Conservation (phyloP, 352 stramenopile species). For the Phytophthora hybrid region DNA sequence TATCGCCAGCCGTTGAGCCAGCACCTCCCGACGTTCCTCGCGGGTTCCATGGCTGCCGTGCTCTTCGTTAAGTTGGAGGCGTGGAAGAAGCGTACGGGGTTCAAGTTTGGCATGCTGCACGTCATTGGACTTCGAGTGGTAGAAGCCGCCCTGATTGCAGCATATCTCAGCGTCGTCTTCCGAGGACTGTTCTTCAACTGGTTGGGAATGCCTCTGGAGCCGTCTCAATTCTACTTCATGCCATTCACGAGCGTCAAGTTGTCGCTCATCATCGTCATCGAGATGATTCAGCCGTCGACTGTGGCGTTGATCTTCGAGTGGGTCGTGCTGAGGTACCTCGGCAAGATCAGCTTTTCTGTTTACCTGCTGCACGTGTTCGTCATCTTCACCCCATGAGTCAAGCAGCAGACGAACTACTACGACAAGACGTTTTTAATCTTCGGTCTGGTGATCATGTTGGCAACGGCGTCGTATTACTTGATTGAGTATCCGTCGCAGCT, state of each 20-base stretch:
- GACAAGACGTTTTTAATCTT: slow-evolving; percentile 32
- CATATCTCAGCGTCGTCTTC: slow-evolving; percentile 10
- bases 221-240: background rate
- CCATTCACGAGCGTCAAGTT: slow-evolving; percentile 11
- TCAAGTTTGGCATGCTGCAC: slow-evolving; percentile 16
- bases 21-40: slow-evolving; percentile 22
- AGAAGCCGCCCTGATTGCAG: slow-evolving; percentile 13
- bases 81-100: slow-evolving; percentile 13
- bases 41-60: slow-evolving; percentile 15
- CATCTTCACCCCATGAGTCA: slow-evolving; percentile 16
- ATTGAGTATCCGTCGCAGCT: slow-evolving; percentile 48
- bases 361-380: slow-evolving; percentile 57
- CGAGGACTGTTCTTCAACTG: no score
- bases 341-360: slow-evolving; percentile 51
- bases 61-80: slow-evolving; percentile 22
- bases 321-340: slow-evolving; percentile 37
- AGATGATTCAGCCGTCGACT: slow-evolving; percentile 38
- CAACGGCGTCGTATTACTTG: slow-evolving; percentile 40
- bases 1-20: slow-evolving; percentile 10
- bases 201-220: background rate
- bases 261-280: slow-evolving; percentile 33
- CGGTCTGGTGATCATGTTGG: slow-evolving; percentile 31
- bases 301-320: slow-evolving; percentile 42
- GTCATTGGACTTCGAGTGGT: slow-evolving; percentile 14
- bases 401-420: slow-evolving; percentile 22